Base-by-base conservation (phyloP, 2,329 filamentous ascomycete genomes). In the Chalaropsis thielavioides region DNA sequence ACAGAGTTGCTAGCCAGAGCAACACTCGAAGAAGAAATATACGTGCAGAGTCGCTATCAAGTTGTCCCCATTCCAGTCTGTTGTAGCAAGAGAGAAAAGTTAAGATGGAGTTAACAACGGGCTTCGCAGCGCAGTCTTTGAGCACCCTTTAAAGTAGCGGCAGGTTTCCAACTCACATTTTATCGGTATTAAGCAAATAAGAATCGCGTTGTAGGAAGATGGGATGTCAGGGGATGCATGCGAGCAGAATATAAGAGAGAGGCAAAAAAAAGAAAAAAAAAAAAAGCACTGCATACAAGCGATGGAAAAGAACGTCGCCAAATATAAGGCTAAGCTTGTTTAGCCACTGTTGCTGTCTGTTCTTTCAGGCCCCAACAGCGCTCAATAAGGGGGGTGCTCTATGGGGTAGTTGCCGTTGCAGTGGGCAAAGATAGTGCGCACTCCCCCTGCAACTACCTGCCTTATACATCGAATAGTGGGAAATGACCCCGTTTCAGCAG, bases 401-500 rank as follows among this genome's bases (percentile, higher is more conserved):
- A 31, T 31, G 31, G 31, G 44, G 44, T n/a, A 49, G 44, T 49
- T 49, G 7, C 51, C 7, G 13, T 13, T 13, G 41, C 13, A n/a
- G 41, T 3, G 15, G 10, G 41, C 41, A 43, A 11, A 43, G 41
- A 43, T 43, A 11, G 41, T n/a, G 13, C 4, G 19, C 31, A 19
- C 31, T 27, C 15, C 51, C 24, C 24, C 51, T 56, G 51, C 8
- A 56, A 56, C 8, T 56, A 56, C 51, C 2, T 56, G 51, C 10
- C 10, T 17, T 56, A 17, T 56, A 56, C 51, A n/a, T 35, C 15
- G 13, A 31, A 56, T 13, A 31, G 22, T 8, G 22, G 51, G 51
- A 56, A 56, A 56, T 56, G 51, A 56, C 51, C 51, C 51, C 27
- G 51, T 56, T 56, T 56, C 51, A 56, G 51, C 51, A 56, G 51